Evolutionary conservation across 2,329 filamentous ascomycete species (phyloP).

Genomic region (Botrytis fabae): DNA sequence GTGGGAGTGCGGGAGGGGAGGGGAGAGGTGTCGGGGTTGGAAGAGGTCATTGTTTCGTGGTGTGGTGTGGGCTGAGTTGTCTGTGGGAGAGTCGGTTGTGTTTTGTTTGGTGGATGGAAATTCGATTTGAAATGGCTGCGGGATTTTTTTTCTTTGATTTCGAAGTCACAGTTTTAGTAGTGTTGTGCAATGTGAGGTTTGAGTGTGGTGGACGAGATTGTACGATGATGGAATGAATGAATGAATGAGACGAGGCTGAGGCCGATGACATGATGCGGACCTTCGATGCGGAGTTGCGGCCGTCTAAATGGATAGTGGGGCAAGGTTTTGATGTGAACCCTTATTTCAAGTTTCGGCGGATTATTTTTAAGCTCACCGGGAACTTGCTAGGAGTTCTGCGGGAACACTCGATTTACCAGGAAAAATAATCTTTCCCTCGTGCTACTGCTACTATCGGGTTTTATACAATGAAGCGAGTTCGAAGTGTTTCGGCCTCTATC

Average conservation of each 20-base stretch:
- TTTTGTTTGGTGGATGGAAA: neutral
- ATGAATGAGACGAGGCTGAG: conserved; percentile 20
- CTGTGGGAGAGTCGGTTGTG: neutral
- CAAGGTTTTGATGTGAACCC: neutral
- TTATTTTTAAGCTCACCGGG: neutral
- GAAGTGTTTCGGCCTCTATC: too few relatives aligned
- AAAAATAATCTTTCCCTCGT: neutral
- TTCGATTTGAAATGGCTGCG: neutral
- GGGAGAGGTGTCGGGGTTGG: conserved; percentile 27
- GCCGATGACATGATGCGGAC: neutral
- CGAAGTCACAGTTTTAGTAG: neutral
- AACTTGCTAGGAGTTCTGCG: neutral
- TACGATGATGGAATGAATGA: conserved; percentile 2
- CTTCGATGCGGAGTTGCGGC: conserved; percentile 11
- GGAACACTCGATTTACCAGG: neutral
- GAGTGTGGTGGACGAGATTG: neutral
- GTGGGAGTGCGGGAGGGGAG: conserved; percentile 17
- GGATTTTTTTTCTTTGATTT: neutral
- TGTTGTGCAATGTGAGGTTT: neutral
- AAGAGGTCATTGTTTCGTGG: conserved; percentile 13
- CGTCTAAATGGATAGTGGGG: neutral
- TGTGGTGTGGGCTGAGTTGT: neutral
- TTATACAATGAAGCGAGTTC: too few relatives aligned
- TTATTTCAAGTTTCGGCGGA: neutral
- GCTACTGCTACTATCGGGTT: neutral